Conservation (phyloP, 2,329 filamentous ascomycete species). For the Phyllosticta citrichinensis region DNA sequence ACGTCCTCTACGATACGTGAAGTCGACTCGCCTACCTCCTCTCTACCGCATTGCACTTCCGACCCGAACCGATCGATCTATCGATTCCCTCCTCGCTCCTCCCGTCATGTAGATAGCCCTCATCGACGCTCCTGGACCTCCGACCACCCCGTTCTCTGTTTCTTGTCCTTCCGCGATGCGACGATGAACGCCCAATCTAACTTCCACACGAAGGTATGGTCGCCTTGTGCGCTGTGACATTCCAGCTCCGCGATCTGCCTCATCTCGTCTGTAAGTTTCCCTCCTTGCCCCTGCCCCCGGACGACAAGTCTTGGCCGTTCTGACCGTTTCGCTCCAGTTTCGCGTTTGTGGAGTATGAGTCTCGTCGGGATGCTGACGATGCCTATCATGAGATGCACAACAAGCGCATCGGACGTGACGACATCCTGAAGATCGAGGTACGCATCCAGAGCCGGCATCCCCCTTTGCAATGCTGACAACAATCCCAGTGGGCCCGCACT, state of each 20-base stretch:
- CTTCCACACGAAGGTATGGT: slow-evolving; percentile 65
- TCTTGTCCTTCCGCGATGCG: slow-evolving; percentile 12
- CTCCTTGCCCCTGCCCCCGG: slow-evolving; percentile 8
- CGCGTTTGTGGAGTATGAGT: slow-evolving; percentile 98
- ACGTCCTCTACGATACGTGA: slow-evolving; percentile 55
- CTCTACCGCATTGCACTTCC: slow-evolving; percentile 15
- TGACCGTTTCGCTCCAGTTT: slow-evolving; percentile 48
- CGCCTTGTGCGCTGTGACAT: slow-evolving; percentile 98
- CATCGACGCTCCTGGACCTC: slow-evolving; percentile 12
- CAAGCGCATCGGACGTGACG: slow-evolving; percentile 92
- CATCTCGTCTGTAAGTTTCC: slow-evolving; percentile 79
- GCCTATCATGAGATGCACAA: slow-evolving; percentile 99
- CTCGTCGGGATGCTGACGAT: slow-evolving; percentile 94
- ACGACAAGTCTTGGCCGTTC: slow-evolving; percentile 1
- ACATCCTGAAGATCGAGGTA: slow-evolving; percentile 96
- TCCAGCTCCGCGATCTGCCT: slow-evolving; percentile 85
- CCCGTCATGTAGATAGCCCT: slow-evolving; percentile 18
- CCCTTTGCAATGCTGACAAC: slow-evolving; percentile 13
- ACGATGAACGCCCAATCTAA: slow-evolving; percentile 25
- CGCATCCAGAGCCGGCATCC: slow-evolving; percentile 17
- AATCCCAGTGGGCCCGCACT: slow-evolving; percentile 85
- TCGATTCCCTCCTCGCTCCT: slow-evolving; percentile 15
- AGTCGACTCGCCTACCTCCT: slow-evolving; percentile 21
- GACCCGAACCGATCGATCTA: slow-evolving; percentile 25
- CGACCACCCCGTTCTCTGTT: slow-evolving; percentile 11